Base-by-base conservation (phyloP, 371 early-diverging fungal genomes). In the Umbelopsis sp. region DNA sequence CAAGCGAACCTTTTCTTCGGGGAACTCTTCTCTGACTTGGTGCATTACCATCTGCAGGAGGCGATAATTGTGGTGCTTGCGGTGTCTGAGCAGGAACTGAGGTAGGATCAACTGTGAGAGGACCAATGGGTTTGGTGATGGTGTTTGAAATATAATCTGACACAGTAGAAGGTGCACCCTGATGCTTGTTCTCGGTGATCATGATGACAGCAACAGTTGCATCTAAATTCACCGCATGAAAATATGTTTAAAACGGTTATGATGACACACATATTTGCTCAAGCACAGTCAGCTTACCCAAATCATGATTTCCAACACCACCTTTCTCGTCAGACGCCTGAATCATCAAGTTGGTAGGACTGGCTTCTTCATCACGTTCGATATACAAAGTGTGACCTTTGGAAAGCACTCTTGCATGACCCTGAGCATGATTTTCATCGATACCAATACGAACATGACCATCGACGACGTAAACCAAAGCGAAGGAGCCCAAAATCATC, bases 311-410 rank as follows among this genome's bases (percentile, higher is more conserved):
- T 52, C 72, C 73, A 4, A 80, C 70, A 41, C 62, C 53, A 12
- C 80, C 83, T 44, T 44, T n/a, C 10, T 63, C 66, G 65, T 80
- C 81, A 1, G 75, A 74, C 44, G 78, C 78, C 57, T 83, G 74
- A 8, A 70, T 76, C 53, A 80, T 44, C 70, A 90, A 77, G 65
- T 84, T 88, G 1, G 86, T 86, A 0, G 91, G 91, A 51, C 81
- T 80, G 1, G 83, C 79, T 8, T 87, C 87, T 65, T 89, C 89
- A 65, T 87, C 84, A 37, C 89, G 74, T 57, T 90, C 90, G 57
- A 85, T 79, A 51, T 86, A 77, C 29, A 91, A 73, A 1, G 90
- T 89, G 48, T 87, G 76, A 1, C 88, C 89, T 12, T 73, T 65
- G 0, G 66, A 70, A 10, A 89, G 73, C 18, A 69, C 62, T 37